These are phyloP conservation scores for Arthrocladium fulminans DNA, from an alignment of 2,329 filamentous ascomycete species.

Conservation along the genomic window DNA sequence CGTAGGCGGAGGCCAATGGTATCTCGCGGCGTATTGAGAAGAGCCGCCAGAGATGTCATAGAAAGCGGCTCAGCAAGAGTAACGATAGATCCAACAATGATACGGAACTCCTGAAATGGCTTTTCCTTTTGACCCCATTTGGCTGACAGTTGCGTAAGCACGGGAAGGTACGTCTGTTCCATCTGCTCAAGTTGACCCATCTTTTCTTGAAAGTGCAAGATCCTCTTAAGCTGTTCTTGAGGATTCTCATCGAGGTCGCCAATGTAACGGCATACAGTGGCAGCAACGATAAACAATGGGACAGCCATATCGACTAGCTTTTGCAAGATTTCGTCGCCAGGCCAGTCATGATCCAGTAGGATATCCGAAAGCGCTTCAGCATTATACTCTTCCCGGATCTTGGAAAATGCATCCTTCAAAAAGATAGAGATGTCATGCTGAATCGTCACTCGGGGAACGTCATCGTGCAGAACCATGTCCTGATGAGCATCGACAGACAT, in stretches of 20 bases:
- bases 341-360: slow-evolving; percentile 23
- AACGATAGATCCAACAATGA: slow-evolving; percentile 11
- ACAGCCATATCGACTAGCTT: slow-evolving; percentile 24
- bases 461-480: slow-evolving; percentile 15
- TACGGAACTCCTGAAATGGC: slow-evolving; percentile 10
- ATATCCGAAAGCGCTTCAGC: not conserved
- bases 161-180: slow-evolving; percentile 11
- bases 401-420: not conserved
- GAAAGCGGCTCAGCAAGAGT: slow-evolving; percentile 12
- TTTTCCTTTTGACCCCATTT: not conserved
- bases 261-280: slow-evolving; percentile 26
- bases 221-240: not conserved
- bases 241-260: slow-evolving; percentile 17
- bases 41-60: not conserved
- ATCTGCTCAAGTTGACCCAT: slow-evolving; percentile 8
- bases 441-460: not conserved
- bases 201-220: slow-evolving; percentile 7
- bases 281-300: slow-evolving; percentile 27
- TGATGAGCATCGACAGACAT: slow-evolving; percentile 18
- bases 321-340: slow-evolving; percentile 18
- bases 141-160: slow-evolving; percentile 6
- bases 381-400: slow-evolving; percentile 10
- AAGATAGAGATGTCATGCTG: slow-evolving; percentile 4
- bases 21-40: slow-evolving; percentile 3
- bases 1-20: slow-evolving; percentile 2